phyloP scores from a whole-genome alignment of 2,329 filamentous ascomycete species.

The Hypocreales sp. region DNA sequence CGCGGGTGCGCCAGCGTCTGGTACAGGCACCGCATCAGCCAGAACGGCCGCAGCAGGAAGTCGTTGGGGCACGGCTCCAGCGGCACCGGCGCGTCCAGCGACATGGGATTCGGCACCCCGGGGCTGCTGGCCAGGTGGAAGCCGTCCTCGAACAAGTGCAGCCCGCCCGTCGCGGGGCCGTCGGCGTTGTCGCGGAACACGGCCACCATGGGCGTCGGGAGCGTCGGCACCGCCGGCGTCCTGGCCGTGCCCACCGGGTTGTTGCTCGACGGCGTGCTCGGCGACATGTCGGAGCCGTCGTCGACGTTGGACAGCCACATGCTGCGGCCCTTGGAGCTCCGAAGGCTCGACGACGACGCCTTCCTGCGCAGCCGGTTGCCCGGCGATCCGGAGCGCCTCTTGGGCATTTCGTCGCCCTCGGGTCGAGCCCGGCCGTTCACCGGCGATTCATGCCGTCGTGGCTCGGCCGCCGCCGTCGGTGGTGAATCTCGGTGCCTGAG shows the following conservation, averaged over 20 bases:
- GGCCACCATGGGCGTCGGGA: conserved; percentile 52
- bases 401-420: conserved; percentile 20
- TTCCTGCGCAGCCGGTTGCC: conserved; percentile 42
- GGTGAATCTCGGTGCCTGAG: conserved; percentile 6
- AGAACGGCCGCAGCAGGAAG: conserved; percentile 83
- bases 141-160: conserved; percentile 72
- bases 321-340: conserved; percentile 59
- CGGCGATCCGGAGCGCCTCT: conserved; percentile 33
- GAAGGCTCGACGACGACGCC: conserved; percentile 54
- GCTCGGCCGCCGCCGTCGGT: conserved; percentile 12
- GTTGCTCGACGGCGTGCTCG: conserved; percentile 58
- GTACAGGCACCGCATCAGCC: conserved; percentile 90
- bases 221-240: conserved; percentile 35
- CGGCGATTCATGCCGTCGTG: conserved; percentile 15
- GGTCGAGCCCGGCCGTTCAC: conserved; percentile 16
- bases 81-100: conserved; percentile 52
- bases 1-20: conserved; percentile 84
- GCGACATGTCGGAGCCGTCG: conserved; percentile 50
- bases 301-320: conserved; percentile 50
- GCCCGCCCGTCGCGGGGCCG: conserved; percentile 46
- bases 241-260: conserved; percentile 44
- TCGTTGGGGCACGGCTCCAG: conserved; percentile 88
- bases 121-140: conserved; percentile 54
- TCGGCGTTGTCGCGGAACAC: conserved; percentile 43
- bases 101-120: conserved; percentile 48